Evolutionary conservation across 139 green algal species (phyloP).

Genomic region (Haematococcus sp.): DNA sequence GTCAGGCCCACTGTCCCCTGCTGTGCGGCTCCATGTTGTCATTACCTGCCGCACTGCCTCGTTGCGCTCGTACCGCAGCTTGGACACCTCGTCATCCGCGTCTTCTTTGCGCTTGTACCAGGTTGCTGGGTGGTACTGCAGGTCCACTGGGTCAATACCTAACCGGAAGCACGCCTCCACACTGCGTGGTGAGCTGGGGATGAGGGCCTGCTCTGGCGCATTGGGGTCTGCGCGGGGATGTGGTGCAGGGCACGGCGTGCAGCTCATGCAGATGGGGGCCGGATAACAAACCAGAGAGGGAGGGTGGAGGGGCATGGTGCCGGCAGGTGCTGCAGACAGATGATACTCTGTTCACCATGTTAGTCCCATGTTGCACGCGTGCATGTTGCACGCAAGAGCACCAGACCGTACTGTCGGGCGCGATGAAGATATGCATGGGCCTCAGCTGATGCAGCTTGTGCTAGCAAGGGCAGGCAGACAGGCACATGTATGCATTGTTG

Average conservation of each 20-base stretch:
- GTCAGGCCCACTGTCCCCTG: too few species aligned
- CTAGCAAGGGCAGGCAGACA: too few species aligned
- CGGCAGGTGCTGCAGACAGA: too few species aligned
- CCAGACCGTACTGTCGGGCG: too few species aligned
- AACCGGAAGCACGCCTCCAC: constrained; percentile 80
- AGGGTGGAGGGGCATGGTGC: neutral
- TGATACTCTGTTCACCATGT: too few species aligned
- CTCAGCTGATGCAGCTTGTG: too few species aligned
- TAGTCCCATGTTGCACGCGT: too few species aligned
- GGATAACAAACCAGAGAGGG: neutral
- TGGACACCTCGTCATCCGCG: constrained; percentile 47
- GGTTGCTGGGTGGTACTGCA: constrained; percentile 59
- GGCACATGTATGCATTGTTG: too few species aligned
- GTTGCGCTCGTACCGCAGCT: constrained; percentile 66
- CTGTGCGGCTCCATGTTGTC: too few species aligned
- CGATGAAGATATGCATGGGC: too few species aligned
- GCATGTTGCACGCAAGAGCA: too few species aligned
- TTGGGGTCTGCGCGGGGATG: constrained; percentile 42
- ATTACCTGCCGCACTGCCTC: constrained; percentile 69
- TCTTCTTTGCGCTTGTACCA: constrained; percentile 55
- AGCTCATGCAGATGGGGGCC: neutral
- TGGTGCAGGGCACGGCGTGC: neutral
- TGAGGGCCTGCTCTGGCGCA: constrained; percentile 31
- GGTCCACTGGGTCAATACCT: constrained; percentile 78
- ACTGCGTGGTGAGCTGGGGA: constrained; percentile 72